phyloP scores from a whole-genome alignment of 495 filamentous ascomycete genomes.

The Trichoderma erinaceum region DNA sequence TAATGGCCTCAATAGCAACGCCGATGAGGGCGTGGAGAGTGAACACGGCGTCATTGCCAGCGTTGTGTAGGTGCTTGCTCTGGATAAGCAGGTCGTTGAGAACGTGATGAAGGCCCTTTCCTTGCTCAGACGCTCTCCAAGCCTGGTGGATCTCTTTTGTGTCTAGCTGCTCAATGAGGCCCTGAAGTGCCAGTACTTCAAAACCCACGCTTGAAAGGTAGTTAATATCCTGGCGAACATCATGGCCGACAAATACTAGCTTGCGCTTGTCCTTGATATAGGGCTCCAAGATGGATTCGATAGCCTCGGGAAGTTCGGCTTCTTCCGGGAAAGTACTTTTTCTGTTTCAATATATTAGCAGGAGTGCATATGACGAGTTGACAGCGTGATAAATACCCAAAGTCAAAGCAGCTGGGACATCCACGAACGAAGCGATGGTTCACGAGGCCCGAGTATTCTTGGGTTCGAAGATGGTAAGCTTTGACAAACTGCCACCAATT shows the following conservation, averaged over 20 bases:
- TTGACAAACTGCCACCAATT: conserved; percentile 61
- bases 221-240: conserved; percentile 55
- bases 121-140: conserved; percentile 41
- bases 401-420: conserved; percentile 68
- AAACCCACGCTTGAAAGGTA: conserved; percentile 59
- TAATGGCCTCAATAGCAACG: conserved; percentile 47
- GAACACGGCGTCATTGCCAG: conserved; percentile 88
- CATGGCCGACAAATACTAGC: conserved; percentile 76
- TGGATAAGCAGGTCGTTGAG: conserved; percentile 57
- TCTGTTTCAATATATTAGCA: conserved; percentile 27
- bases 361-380: conserved; percentile 32
- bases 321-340: conserved; percentile 28
- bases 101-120: conserved; percentile 52
- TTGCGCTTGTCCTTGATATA: conserved; percentile 41
- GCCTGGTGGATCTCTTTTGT: conserved; percentile 61
- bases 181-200: conserved; percentile 43
- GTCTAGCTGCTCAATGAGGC: conserved; percentile 61
- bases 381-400: conserved; percentile 45
- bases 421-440: conserved; percentile 64
- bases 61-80: conserved; percentile 73
- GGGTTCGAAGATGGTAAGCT: conserved; percentile 68
- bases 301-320: conserved; percentile 15
- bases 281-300: conserved; percentile 28
- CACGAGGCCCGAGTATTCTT: conserved; percentile 54
- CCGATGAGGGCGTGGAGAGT: conserved; percentile 70